A percentile compares a stretch with the other conserved stretches of the same genome.
Evolutionary conservation across 805 yeast species (phyloP).

Genomic region (Wickerhamomyces rabaulensis): DNA sequence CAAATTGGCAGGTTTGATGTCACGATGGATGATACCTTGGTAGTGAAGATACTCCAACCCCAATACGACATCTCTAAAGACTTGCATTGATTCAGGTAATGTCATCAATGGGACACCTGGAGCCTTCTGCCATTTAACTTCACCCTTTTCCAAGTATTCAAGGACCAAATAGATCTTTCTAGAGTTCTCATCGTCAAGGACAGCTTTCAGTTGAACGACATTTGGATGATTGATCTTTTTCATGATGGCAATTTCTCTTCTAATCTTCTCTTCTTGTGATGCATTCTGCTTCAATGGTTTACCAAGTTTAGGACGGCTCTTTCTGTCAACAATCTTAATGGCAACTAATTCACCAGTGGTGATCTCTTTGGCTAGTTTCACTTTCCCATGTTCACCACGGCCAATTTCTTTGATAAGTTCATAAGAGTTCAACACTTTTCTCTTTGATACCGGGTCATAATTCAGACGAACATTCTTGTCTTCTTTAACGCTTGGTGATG

Average conservation of each 20-base stretch:
- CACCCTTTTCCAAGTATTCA: conserved; percentile 89
- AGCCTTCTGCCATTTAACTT: conserved; percentile 71
- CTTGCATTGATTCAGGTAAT: conserved; percentile 60
- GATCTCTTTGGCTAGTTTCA: conserved; percentile 79
- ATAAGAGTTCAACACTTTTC: conserved; percentile 81
- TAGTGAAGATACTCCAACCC: conserved; percentile 89
- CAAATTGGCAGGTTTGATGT: conserved; percentile 91
- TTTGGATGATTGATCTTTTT: conserved; percentile 89
- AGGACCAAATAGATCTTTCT: conserved; percentile 85
- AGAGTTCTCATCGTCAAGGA: conserved; percentile 78
- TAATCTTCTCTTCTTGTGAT: conserved; percentile 64
- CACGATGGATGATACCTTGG: conserved; percentile 91
- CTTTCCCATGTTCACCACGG: conserved; percentile 98
- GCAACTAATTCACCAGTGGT: conserved; percentile 71
- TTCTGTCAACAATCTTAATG: conserved; percentile 84
- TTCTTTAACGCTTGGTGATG: conserved; percentile 59
- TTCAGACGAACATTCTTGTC: conserved; percentile 76
- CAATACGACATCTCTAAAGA: conserved; percentile 75
- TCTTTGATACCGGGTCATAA: conserved; percentile 80
- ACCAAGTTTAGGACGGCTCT: conserved; percentile 50
- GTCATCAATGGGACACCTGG: conserved; percentile 62
- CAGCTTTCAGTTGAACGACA: conserved; percentile 83
- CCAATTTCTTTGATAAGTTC: conserved; percentile 88
- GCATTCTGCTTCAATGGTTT: conserved; percentile 38
- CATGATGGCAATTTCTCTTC: conserved; percentile 89